phyloP scores from a whole-genome alignment of 83 land plant species.

The Picea engelmannii region DNA sequence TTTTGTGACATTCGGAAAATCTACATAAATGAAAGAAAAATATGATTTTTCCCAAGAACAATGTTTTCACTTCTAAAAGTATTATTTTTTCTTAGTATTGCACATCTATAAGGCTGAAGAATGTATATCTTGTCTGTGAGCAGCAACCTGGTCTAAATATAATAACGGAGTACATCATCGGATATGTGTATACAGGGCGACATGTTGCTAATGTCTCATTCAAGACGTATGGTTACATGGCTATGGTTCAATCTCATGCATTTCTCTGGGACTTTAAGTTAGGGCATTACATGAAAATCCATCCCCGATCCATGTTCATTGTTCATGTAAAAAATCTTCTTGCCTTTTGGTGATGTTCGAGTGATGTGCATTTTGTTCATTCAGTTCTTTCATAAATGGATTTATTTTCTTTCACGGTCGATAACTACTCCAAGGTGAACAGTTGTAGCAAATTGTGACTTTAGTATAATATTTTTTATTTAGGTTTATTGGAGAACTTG shows the following conservation, averaged over 20 bases:
- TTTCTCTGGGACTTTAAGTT: conserved; percentile 68
- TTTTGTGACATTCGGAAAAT: not conserved
- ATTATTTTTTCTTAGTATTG: conserved; percentile 50
- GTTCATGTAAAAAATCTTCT: conserved; percentile 40
- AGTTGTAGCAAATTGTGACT: too few relatives aligned
- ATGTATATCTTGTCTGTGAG: conserved; percentile 36
- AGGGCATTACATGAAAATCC: conserved; percentile 79
- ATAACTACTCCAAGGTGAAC: too few relatives aligned
- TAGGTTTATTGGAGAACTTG: too few relatives aligned
- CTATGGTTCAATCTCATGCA: conserved; percentile 55
- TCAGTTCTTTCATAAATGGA: too few relatives aligned
- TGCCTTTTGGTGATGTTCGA: too few relatives aligned
- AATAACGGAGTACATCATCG: conserved; percentile 68
- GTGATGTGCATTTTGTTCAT: too few relatives aligned
- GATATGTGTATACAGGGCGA: conserved; percentile 63
- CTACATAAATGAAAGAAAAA: not conserved
- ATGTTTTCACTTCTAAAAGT: conserved; percentile 37
- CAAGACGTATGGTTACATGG: conserved; percentile 71
- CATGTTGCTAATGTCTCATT: conserved; percentile 67
- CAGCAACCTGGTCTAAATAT: conserved; percentile 66
- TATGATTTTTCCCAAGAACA: not conserved
- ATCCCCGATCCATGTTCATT: conserved; percentile 62
- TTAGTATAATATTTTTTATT: too few relatives aligned
- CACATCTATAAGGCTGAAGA: conserved; percentile 67
- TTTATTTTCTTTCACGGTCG: too few relatives aligned